A percentile compares a stretch with the other conserved stretches of the same genome.
These are phyloP conservation scores for Cyberlindnera suaveolens DNA, from an alignment of 805 yeast species.

Conservation along the genomic window DNA sequence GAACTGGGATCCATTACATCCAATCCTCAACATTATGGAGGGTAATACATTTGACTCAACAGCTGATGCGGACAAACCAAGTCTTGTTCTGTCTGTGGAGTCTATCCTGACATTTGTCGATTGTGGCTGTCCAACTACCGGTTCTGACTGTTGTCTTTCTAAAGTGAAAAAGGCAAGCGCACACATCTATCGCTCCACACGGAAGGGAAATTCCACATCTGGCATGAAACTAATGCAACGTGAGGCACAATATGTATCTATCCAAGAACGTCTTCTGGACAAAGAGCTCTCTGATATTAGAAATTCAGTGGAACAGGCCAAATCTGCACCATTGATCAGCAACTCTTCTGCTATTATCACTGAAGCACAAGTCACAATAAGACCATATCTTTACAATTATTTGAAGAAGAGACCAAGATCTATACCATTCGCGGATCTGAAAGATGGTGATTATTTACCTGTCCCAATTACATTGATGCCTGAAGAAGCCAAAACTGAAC, in stretches of 20 bases:
- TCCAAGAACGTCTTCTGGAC: conserved; percentile 25
- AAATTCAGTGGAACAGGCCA: conserved; percentile 10
- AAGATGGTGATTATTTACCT: conserved; percentile 18
- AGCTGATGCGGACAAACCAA: conserved; percentile 44
- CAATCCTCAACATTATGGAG: conserved; percentile 50
- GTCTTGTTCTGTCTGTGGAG: conserved; percentile 55
- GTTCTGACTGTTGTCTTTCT: conserved; percentile 46
- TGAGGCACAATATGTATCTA: conserved; percentile 25
- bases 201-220: conserved; percentile 25
- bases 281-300: conserved; percentile 19
- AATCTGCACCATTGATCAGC: conserved; percentile 6
- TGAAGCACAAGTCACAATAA: conserved; percentile 15
- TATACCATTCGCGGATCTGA: conserved; percentile 4
- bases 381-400: conserved; percentile 18
- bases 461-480: conserved; percentile 21
- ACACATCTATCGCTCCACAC: conserved; percentile 47
- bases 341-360: conserved; percentile 4
- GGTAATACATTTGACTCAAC: conserved; percentile 46
- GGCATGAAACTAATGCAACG: conserved; percentile 27
- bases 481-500: conserved; percentile 1
- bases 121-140: conserved; percentile 48
- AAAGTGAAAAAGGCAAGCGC: conserved; percentile 60
- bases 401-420: conserved; percentile 7
- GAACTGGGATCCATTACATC: conserved; percentile 85
- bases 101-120: conserved; percentile 55